Percentiles rank a stretch among this genome's conserved stretches.
phyloP scores from a whole-genome alignment of 2,329 filamentous ascomycete genomes.

The Lachnum nothofagi region DNA sequence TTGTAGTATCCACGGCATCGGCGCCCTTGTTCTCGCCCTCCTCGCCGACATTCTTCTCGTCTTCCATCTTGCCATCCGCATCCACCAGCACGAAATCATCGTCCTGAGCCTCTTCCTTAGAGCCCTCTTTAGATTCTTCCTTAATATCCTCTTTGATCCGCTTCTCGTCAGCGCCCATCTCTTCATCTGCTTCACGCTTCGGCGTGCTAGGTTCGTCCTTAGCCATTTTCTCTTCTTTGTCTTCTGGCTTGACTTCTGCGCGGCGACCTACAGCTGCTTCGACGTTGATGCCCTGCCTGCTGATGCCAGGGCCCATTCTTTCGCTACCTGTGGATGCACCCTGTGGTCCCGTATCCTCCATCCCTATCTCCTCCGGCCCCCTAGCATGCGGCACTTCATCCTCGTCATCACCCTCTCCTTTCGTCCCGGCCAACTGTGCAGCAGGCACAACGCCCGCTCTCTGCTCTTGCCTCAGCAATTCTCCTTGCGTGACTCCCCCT shows the following conservation, averaged over 20 bases:
- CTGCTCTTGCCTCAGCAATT: slow-evolving; percentile 81
- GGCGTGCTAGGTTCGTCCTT: slow-evolving; percentile 34
- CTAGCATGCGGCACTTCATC: slow-evolving; percentile 72
- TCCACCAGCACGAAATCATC: slow-evolving; percentile 12
- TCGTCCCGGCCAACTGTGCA: slow-evolving; percentile 45
- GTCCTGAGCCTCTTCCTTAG: too few relatives aligned
- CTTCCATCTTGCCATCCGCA: slow-evolving; percentile 20
- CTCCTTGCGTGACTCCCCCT: slow-evolving; percentile 70
- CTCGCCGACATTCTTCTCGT: slow-evolving; percentile 16
- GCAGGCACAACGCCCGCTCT: slow-evolving; percentile 72
- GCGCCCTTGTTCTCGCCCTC: slow-evolving; percentile 18
- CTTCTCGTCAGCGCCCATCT: slow-evolving; percentile 40
- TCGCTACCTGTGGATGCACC: slow-evolving; percentile 33
- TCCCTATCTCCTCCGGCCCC: slow-evolving; percentile 78
- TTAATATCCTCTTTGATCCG: slow-evolving; percentile 44
- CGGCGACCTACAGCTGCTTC: slow-evolving; percentile 57
- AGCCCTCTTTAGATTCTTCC: too few relatives aligned
- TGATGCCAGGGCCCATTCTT: slow-evolving; percentile 38
- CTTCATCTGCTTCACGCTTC: slow-evolving; percentile 53
- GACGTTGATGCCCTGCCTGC: slow-evolving; percentile 53
- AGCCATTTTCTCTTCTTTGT: slow-evolving; percentile 31
- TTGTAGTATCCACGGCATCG: slow-evolving; percentile 17
- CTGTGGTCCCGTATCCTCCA: slow-evolving; percentile 80
- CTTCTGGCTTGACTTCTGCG: slow-evolving; percentile 29
- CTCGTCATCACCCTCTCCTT: slow-evolving; percentile 42